Percentiles rank a stretch among this genome's conserved stretches.
Conservation (phyloP, 1,139 yeast species). For the Pichia sp. region DNA sequence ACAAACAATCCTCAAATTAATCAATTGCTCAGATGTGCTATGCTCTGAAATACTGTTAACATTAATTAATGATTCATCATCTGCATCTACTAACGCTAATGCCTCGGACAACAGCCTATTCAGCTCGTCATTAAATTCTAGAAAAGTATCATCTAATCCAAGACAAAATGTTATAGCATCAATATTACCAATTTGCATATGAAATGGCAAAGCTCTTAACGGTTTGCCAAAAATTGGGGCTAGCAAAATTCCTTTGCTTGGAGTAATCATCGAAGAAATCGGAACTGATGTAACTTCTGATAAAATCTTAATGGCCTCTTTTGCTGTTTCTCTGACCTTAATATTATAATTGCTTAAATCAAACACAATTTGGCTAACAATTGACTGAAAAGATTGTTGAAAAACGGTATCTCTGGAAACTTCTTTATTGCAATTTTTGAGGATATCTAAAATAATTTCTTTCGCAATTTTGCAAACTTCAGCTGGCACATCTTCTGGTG, state of each 20-base stretch:
- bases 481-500: slow-evolving; percentile 83
- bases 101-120: slow-evolving; percentile 84
- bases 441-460: slow-evolving; percentile 53
- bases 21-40: slow-evolving; percentile 80
- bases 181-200: slow-evolving; percentile 97
- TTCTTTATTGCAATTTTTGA: slow-evolving; percentile 59
- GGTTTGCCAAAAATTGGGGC: slow-evolving; percentile 98
- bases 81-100: slow-evolving; percentile 92
- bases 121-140: slow-evolving; percentile 83
- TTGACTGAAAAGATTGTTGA: slow-evolving; percentile 74
- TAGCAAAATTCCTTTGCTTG: slow-evolving; percentile 73
- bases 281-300: slow-evolving; percentile 67
- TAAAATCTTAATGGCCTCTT: slow-evolving; percentile 58
- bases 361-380: slow-evolving; percentile 81
- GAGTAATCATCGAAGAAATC: slow-evolving; percentile 68
- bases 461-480: slow-evolving; percentile 70
- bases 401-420: slow-evolving; percentile 54
- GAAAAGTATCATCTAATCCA: slow-evolving; percentile 70
- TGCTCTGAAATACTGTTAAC: slow-evolving; percentile 82
- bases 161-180: slow-evolving; percentile 93
- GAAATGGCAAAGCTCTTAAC: slow-evolving; percentile 90
- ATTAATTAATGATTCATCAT: slow-evolving; percentile 88
- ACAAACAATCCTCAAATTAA: slow-evolving; percentile 84
- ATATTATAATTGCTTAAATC: slow-evolving; percentile 88
- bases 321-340: slow-evolving; percentile 77